These are phyloP conservation scores for Solanum aculeatissimum DNA, from an alignment of 305 asterid genomes.

Conservation along the genomic window DNA sequence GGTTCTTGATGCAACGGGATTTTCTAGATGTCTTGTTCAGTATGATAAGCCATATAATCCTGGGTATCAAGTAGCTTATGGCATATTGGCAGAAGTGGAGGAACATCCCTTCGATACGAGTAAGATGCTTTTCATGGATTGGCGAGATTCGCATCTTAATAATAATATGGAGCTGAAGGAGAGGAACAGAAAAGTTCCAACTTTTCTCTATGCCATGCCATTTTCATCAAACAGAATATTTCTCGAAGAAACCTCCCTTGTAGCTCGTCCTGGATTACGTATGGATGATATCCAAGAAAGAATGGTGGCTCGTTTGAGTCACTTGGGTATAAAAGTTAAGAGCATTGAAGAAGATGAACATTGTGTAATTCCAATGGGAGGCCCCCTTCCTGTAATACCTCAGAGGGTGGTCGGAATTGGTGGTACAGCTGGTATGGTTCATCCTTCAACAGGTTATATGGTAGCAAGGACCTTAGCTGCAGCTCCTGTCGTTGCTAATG, in stretches of 20 bases:
- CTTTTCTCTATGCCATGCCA: conserved; percentile 96
- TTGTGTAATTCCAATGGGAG: conserved; percentile 98
- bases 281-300: conserved; percentile 89
- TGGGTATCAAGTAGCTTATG: conserved; percentile 95
- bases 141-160: conserved; percentile 84
- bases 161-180: conserved; percentile 46
- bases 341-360: conserved; percentile 90
- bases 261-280: conserved; percentile 85
- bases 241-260: conserved; percentile 94
- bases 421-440: conserved; percentile 99
- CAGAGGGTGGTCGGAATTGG: conserved; percentile 93
- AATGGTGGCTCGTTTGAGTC: conserved; percentile 76
- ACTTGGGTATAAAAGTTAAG: conserved; percentile 70
- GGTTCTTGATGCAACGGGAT: conserved; percentile 98
- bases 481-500: conserved; percentile 81
- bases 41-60: conserved; percentile 94
- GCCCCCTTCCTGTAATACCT: conserved; percentile 89
- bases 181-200: conserved; percentile 64
- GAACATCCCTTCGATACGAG: conserved; percentile 74
- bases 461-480: conserved; percentile 95
- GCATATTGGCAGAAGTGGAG: conserved; percentile 90
- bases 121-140: conserved; percentile 98
- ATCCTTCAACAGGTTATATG: conserved; percentile 98
- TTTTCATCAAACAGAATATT: conserved; percentile 72
- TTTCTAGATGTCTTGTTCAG: conserved; percentile 73